Evolutionary conservation across 495 filamentous ascomycete species (phyloP).

Genomic region (Cairneyella variabilis): DNA sequence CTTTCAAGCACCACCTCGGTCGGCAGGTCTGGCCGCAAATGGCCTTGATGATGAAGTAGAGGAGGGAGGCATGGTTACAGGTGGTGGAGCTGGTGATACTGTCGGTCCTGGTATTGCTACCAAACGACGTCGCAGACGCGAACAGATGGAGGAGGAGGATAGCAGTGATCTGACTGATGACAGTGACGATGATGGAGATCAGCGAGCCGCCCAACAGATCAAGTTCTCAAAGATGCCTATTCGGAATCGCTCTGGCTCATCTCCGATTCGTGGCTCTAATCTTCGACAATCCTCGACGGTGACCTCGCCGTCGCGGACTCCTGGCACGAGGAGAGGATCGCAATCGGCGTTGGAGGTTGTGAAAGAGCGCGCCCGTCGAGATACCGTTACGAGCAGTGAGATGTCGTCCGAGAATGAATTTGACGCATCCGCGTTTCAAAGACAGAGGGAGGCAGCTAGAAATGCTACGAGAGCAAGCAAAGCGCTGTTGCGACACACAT

Average conservation of each 20-base stretch:
- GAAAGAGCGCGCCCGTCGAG: constrained; percentile 71
- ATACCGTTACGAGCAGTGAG: constrained; percentile 89
- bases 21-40: constrained; percentile 41
- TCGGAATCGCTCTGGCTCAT: constrained; percentile 80
- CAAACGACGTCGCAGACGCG: constrained; percentile 54
- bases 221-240: constrained; percentile 94
- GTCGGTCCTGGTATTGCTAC: constrained; percentile 60
- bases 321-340: constrained; percentile 56
- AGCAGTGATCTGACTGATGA: constrained; percentile 96
- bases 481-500: constrained; percentile 25
- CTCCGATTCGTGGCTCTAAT: constrained; percentile 60
- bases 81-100: constrained; percentile 65
- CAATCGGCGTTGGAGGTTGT: constrained; percentile 70
- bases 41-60: constrained; percentile 70
- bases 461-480: constrained; percentile 42
- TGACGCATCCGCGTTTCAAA: constrained; percentile 61
- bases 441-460: constrained; percentile 34
- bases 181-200: constrained; percentile 84
- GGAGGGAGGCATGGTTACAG: constrained; percentile 76
- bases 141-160: constrained; percentile 91
- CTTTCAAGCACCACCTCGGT: constrained; percentile 65
- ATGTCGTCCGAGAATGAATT: constrained; percentile 88
- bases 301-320: constrained; percentile 16
- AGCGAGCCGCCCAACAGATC: constrained; percentile 69
- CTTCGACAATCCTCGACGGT: constrained; percentile 41